These are phyloP conservation scores for Penicillium ochrochloron DNA, from an alignment of 495 filamentous ascomycete genomes.

Conservation along the genomic window DNA sequence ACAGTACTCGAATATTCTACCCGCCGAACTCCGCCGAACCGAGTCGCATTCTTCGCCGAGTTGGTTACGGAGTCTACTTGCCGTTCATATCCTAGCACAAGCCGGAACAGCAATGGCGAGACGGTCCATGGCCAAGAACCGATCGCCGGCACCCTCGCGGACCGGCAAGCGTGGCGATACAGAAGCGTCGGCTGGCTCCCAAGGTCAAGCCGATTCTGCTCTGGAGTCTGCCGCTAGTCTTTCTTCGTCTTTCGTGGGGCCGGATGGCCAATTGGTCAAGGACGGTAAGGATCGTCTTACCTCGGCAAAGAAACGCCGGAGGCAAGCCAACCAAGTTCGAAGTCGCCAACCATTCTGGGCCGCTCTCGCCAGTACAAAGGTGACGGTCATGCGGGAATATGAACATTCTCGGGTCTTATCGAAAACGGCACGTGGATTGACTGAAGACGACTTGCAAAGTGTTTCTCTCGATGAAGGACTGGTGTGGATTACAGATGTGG, in stretches of 20 bases:
- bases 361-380: slow-evolving; percentile 90
- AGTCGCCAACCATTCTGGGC: slow-evolving; percentile 94
- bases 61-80: slow-evolving; percentile 67
- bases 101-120: slow-evolving; percentile 61
- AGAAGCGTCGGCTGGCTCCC: slow-evolving; percentile 58
- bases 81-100: slow-evolving; percentile 89
- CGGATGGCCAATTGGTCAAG: slow-evolving; percentile 58
- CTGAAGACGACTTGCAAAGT: slow-evolving; percentile 80
- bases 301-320: slow-evolving; percentile 79
- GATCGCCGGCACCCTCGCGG: slow-evolving; percentile 47
- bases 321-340: slow-evolving; percentile 86
- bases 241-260: slow-evolving; percentile 48
- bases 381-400: slow-evolving; percentile 90
- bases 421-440: slow-evolving; percentile 67
- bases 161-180: slow-evolving; percentile 58
- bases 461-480: slow-evolving; percentile 78
- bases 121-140: slow-evolving; percentile 56
- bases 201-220: slow-evolving; percentile 50
- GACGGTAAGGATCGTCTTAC: slow-evolving; percentile 60
- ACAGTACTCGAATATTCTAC: slow-evolving; percentile 49
- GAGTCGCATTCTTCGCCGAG: slow-evolving; percentile 54
- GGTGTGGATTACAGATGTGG: slow-evolving; percentile 87
- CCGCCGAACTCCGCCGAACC: slow-evolving; percentile 48
- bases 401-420: slow-evolving; percentile 80
- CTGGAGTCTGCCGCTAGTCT: slow-evolving; percentile 52